phyloP scores from a whole-genome alignment of 805 yeast genomes.

The Nakazawaea siamensis region DNA sequence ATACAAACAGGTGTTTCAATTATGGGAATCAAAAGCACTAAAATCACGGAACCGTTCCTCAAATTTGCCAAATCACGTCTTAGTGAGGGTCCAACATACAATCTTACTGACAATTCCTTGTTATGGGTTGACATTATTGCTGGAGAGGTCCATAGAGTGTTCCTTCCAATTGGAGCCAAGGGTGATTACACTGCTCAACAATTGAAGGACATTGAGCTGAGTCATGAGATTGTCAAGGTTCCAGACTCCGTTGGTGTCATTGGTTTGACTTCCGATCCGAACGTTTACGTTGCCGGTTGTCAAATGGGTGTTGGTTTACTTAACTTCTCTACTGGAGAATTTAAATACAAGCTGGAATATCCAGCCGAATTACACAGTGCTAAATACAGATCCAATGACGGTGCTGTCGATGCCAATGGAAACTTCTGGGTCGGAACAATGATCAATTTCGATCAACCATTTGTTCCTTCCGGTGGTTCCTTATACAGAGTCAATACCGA shows the following conservation, averaged over 20 bases:
- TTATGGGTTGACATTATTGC: slow-evolving; percentile 39
- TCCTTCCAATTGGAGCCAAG: slow-evolving; percentile 14
- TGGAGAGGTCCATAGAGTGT: slow-evolving; percentile 31
- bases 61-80: slow-evolving; percentile 31
- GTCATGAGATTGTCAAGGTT: slow-evolving; percentile 30
- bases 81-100: slow-evolving; percentile 62
- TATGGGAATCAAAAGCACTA: slow-evolving; percentile 4
- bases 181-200: slow-evolving; percentile 19
- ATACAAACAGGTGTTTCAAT: no score
- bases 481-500: slow-evolving; percentile 24
- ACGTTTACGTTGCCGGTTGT: slow-evolving; percentile 51
- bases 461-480: slow-evolving; percentile 43
- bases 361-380: slow-evolving; percentile 29
- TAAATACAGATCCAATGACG: slow-evolving; percentile 69
- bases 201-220: slow-evolving; percentile 13
- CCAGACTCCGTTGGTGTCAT: slow-evolving; percentile 59
- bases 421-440: slow-evolving; percentile 77
- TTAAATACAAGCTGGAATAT: slow-evolving; percentile 29
- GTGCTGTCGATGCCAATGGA: slow-evolving; percentile 70
- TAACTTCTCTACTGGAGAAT: slow-evolving; percentile 30
- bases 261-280: slow-evolving; percentile 51
- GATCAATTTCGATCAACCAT: slow-evolving; percentile 27
- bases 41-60: slow-evolving; percentile 15
- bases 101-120: slow-evolving; percentile 42
- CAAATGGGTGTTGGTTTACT: slow-evolving; percentile 57